These are phyloP conservation scores for Rhamnella rubrinervis DNA, from an alignment of 331 rosid genomes.

Conservation along the genomic window DNA sequence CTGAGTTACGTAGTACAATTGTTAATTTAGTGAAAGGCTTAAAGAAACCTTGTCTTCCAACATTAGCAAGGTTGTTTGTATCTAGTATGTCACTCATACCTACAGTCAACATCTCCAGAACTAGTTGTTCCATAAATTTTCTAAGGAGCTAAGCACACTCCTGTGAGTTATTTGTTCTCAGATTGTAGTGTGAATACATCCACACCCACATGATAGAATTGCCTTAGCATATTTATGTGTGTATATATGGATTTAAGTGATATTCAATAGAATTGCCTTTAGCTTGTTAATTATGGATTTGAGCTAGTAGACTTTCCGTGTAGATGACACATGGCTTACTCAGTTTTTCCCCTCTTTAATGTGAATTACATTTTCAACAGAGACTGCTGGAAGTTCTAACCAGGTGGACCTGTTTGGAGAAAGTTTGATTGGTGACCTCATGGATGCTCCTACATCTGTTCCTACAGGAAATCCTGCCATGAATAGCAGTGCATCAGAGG, in stretches of 20 bases:
- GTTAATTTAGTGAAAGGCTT: slow-evolving; percentile 1
- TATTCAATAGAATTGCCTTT: neutral
- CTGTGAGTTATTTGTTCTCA: too few relatives aligned
- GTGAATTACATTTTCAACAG: slow-evolving; percentile 44
- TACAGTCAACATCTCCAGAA: neutral
- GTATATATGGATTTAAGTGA: neutral
- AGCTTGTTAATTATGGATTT: neutral
- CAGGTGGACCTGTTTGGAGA: slow-evolving; percentile 79
- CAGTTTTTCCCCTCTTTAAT: slow-evolving; percentile 4
- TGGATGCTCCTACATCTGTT: slow-evolving; percentile 78
- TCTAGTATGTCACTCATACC: neutral
- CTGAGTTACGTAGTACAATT: slow-evolving; percentile 12
- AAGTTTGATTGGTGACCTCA: slow-evolving; percentile 80
- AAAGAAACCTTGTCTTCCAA: slow-evolving; percentile 5
- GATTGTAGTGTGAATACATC: too few relatives aligned
- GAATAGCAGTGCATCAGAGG: slow-evolving; percentile 49
- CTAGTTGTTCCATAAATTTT: too few relatives aligned
- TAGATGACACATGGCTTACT: neutral
- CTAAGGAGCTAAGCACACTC: too few relatives aligned
- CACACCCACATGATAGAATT: too few relatives aligned
- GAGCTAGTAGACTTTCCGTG: neutral
- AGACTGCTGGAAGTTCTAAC: slow-evolving; percentile 66
- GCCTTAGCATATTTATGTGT: too few relatives aligned
- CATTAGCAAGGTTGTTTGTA: neutral
- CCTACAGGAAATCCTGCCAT: slow-evolving; percentile 52